Base-by-base conservation (phyloP, 768 basidiomycete genomes). In the Lactifluus volemus region DNA sequence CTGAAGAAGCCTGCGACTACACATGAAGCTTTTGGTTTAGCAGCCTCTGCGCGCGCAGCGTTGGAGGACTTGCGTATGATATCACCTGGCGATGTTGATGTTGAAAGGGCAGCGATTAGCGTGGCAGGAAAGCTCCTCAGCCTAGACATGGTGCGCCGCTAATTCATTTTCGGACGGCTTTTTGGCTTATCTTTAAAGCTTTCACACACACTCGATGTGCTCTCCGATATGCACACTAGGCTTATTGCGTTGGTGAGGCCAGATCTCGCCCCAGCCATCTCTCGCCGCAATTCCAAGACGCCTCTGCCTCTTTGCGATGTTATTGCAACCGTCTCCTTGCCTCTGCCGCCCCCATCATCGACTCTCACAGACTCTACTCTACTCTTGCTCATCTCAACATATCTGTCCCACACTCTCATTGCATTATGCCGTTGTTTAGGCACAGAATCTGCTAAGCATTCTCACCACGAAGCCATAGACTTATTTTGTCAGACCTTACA, bases 21-120 rank as follows among this genome's bases (percentile, higher is more conserved):
- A 38, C 54, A 48, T n/a, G 60, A 56, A 44, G 74, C 74, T n/a
- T 76, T 69, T 41, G 67, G 72, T 25, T 68, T 76, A 15, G 73
- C 75, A 7, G 69, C 73, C 9, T 66, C 76, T 17, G 81, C 81
- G 0, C 69, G 74, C 15, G 75, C 74, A 53, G 76, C 81, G 54
- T 69, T 92, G 8, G 60, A 59, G 1, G 65, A 70, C 3, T 72
- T 92, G 47, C 74, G 89, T 53, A 68, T 67, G 36, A 54, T 80
- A 19, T 73, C 71, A 49, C 73, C 78, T 0, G 75, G 73, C 3
- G 79, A 81, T 64, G 15, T 88, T 9, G 85, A 91, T 64, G 78
- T 90, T 5, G 91, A 92, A 72, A 78, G 85, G 41, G 88, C 87
- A 2, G 89, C 86, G 1, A 78, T 78, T 53, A 84, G 84, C 60